Base-by-base conservation (phyloP, 2,329 filamentous ascomycete species). In the Ophiobolus disseminans region DNA sequence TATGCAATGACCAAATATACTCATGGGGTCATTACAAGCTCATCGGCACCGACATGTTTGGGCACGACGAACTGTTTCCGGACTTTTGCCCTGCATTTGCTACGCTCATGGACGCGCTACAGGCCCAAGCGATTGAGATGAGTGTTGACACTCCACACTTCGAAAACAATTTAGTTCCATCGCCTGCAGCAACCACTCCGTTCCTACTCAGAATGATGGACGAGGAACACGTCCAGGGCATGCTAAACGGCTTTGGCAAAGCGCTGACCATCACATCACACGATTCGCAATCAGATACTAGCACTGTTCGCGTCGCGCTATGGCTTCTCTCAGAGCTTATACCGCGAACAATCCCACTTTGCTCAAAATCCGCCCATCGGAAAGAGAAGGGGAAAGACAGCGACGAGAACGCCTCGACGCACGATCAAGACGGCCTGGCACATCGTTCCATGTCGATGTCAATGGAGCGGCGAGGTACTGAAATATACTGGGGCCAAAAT, bases 11-110 rank as follows among this genome's bases (percentile, higher is more conserved):
- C 13, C 36, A 47, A 17, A 47, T 47, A 9, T 22, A 40, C 8
- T 47, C 44, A 0, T 47, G 44, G 44, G 36, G 20, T 9, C 28
- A 35, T 23, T 47, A 47, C 21, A 47, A 47, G 28, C 26, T 47
- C 5, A 40, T 47, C 19, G 37, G 44, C 20, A 40, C 37, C 5
- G 37, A 47, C 14, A 47, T 47, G 16, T 47, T 47, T 16, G 44
- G 44, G 14, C 44, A 47, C 30, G 44, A 47, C 26, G 28, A 35
- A 5, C 4, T 47, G n/a, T 40, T 47, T 10, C 16, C 44, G 1
- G 30, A 28, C 22, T 28, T 47, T 10, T 47, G 44, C 22, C 44
- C 44, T 5, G 44, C 44, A 13, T 40, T 47, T 14, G 37, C 35
- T 5, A 17, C 37, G 2, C 17, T 47, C 6, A 47, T 47, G 28